Conservation (phyloP, 257 asterid species). For the Echium plantagineum region DNA sequence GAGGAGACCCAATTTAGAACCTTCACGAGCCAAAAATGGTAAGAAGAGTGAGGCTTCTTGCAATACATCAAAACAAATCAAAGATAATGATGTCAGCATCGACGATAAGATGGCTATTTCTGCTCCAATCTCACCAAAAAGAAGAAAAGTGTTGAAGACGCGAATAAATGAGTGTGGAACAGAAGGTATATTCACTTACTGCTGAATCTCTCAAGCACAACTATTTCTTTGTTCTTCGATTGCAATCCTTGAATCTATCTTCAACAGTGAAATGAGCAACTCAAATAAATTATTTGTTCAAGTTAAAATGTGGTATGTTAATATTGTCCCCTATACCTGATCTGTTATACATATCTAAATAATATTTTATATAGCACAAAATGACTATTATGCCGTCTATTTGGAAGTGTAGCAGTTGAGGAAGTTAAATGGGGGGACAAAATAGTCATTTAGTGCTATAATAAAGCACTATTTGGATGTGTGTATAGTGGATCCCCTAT, state of each 20-base stretch:
- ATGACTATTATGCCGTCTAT: too few species aligned
- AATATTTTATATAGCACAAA: too few species aligned
- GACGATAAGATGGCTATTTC: conserved; percentile 27
- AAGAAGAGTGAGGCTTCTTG: conserved; percentile 27
- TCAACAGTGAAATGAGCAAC: neutral
- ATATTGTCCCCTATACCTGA: too few species aligned
- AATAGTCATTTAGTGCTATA: too few species aligned
- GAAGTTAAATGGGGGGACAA: too few species aligned
- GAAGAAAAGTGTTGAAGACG: conserved; percentile 66
- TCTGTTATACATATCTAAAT: too few species aligned
- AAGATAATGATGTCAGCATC: conserved; percentile 21
- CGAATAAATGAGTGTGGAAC: conserved; percentile 91
- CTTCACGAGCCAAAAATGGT: conserved; percentile 17
- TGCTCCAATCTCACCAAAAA: conserved; percentile 46
- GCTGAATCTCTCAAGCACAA: neutral
- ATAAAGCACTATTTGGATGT: too few species aligned
- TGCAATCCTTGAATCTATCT: neutral
- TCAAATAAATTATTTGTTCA: neutral
- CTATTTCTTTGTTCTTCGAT: neutral
- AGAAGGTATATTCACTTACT: conserved; percentile 52
- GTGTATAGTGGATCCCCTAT: too few species aligned
- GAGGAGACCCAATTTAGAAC: conserved; percentile 42
- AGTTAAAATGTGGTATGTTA: neutral
- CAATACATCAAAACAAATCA: conserved; percentile 21
- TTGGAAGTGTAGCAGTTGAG: too few species aligned